phyloP scores from a whole-genome alignment of 2,329 filamentous ascomycete genomes.

The Akanthomyces muscarius region DNA sequence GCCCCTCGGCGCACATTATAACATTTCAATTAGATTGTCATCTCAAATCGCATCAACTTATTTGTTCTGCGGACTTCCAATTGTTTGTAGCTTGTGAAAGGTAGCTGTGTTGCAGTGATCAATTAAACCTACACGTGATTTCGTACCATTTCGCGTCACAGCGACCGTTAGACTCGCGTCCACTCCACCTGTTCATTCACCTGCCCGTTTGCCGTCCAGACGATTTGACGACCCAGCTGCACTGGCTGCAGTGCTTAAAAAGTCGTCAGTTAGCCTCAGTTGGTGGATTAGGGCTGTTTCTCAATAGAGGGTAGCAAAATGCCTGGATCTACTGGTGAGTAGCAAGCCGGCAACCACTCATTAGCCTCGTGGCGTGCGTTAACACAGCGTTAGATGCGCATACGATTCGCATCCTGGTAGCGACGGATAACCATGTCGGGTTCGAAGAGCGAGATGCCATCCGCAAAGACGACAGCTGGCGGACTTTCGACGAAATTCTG shows the following conservation, averaged over 20 bases:
- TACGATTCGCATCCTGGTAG: conserved; percentile 89
- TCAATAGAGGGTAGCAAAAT: background rate
- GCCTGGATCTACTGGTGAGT: background rate
- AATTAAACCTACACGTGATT: conserved; percentile 17
- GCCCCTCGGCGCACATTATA: background rate
- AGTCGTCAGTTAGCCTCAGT: background rate
- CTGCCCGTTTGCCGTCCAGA: conserved; percentile 4
- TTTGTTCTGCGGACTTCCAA: background rate
- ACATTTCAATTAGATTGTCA: background rate
- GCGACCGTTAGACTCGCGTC: conserved; percentile 9
- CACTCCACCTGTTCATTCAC: background rate
- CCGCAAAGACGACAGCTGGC: conserved; percentile 96
- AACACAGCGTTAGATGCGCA: conserved; percentile 51
- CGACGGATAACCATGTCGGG: conserved; percentile 97
- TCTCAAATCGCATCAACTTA: background rate
- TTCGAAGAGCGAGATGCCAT: conserved; percentile 91
- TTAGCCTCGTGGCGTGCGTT: background rate
- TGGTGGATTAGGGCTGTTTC: background rate
- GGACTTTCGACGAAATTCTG: conserved; percentile 93
- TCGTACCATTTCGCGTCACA: conserved; percentile 16
- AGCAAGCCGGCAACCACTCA: background rate
- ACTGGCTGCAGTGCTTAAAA: background rate
- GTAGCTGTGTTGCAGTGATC: background rate
- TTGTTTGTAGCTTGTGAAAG: background rate
- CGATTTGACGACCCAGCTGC: background rate